These are phyloP conservation scores for Papiliotrema flavescens DNA, from an alignment of 1,284 basidiomycete genomes.

Conservation along the genomic window DNA sequence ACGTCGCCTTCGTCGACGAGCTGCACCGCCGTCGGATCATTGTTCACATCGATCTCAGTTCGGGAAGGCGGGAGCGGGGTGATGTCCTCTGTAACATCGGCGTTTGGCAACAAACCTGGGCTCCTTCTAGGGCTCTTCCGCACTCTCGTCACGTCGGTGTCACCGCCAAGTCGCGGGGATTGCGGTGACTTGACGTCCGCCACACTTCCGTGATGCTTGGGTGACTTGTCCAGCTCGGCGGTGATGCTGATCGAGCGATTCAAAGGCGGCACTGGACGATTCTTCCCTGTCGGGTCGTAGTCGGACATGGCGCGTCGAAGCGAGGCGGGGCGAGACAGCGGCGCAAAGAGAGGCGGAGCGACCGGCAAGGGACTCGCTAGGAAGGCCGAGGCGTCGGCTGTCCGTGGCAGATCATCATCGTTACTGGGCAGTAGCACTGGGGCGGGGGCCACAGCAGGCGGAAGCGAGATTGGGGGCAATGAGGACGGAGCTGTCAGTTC, in stretches of 20 bases:
- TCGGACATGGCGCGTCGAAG: conserved; percentile 32
- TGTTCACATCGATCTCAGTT: not conserved
- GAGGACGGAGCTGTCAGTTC: not conserved
- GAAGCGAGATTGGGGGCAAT: conserved; percentile 6
- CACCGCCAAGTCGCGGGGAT: conserved; percentile 5
- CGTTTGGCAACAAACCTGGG: not conserved
- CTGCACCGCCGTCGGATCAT: conserved; percentile 14
- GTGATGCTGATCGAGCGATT: conserved; percentile 20
- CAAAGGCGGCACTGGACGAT: conserved; percentile 11
- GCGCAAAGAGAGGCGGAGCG: conserved; percentile 16
- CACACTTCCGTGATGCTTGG: conserved; percentile 7
- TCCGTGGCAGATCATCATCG: conserved; percentile 16
- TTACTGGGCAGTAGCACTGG: conserved; percentile 1
- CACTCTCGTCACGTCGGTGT: conserved; percentile 3
- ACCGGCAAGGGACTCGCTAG: not conserved
- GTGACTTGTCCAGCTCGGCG: conserved; percentile 21
- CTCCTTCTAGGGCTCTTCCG: conserved; percentile 20
- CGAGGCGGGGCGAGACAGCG: conserved; percentile 22
- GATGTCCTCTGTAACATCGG: not conserved
- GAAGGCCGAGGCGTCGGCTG: not conserved
- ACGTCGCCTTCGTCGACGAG: conserved; percentile 44
- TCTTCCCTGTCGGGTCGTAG: conserved; percentile 16
- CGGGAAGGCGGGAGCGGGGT: not conserved
- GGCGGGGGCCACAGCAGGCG: not conserved
- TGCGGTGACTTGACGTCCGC: conserved; percentile 12